Conservation (phyloP, 805 yeast genomes). For the Lipomyces yamadae region DNA sequence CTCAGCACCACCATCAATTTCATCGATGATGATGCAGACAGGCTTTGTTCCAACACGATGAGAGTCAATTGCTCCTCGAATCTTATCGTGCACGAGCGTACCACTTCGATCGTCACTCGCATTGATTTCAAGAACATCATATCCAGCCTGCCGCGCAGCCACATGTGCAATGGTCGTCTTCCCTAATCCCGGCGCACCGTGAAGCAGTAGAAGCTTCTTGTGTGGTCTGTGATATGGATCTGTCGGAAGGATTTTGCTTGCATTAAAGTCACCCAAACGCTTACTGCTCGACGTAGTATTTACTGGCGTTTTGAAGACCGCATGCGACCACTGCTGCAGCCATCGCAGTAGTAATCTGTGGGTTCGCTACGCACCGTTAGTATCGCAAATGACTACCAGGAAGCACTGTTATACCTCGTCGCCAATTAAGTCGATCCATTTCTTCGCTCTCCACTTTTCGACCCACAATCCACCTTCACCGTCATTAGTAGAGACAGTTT, state of each 20-base stretch:
- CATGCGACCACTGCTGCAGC: slow-evolving; percentile 69
- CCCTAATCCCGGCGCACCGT: slow-evolving; percentile 94
- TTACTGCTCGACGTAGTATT: slow-evolving; percentile 25
- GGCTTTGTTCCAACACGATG: slow-evolving; percentile 69
- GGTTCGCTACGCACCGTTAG: slow-evolving; percentile 43
- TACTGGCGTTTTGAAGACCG: slow-evolving; percentile 54
- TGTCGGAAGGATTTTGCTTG: not conserved
- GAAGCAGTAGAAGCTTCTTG: slow-evolving; percentile 69
- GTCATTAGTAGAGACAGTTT: not conserved
- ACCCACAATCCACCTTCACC: slow-evolving; percentile 46
- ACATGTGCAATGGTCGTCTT: slow-evolving; percentile 89
- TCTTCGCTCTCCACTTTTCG: slow-evolving; percentile 70
- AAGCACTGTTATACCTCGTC: slow-evolving; percentile 52
- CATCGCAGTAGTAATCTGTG: slow-evolving; percentile 65
- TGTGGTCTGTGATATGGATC: slow-evolving; percentile 66
- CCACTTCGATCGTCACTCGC: slow-evolving; percentile 82
- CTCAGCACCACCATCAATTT: slow-evolving; percentile 81
- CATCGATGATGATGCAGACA: slow-evolving; percentile 83
- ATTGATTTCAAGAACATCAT: slow-evolving; percentile 79
- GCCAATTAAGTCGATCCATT: slow-evolving; percentile 70
- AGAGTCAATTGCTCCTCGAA: slow-evolving; percentile 66
- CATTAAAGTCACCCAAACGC: not conserved
- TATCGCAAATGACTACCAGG: not conserved
- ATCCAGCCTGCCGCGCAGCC: slow-evolving; percentile 80
- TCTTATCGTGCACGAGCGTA: slow-evolving; percentile 57